A percentile compares a stretch with the other conserved stretches of the same genome.
Conservation (phyloP, 1,284 basidiomycete species). For the Cryptococcus floricola region DNA sequence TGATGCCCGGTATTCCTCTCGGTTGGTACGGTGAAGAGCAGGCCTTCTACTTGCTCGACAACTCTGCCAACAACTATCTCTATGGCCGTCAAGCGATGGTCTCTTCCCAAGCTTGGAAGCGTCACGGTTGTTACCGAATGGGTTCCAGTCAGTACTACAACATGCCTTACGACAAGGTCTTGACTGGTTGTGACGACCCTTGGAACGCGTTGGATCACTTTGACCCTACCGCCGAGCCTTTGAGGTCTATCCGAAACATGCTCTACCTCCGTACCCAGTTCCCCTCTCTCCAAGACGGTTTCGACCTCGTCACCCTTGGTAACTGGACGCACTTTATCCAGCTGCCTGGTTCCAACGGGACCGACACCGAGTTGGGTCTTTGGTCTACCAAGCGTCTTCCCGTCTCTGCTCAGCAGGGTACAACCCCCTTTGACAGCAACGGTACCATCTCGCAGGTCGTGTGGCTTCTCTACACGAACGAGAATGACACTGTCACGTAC, state of each 20-base stretch:
- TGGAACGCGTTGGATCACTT: slow-evolving; percentile 90
- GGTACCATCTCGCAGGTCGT: slow-evolving; percentile 58
- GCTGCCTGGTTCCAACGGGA: slow-evolving; percentile 75
- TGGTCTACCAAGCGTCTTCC: slow-evolving; percentile 72
- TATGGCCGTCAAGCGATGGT: slow-evolving; percentile 84
- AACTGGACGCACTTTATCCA: slow-evolving; percentile 75
- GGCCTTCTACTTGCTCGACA: slow-evolving; percentile 75
- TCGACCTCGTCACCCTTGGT: slow-evolving; percentile 68
- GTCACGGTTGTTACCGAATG: slow-evolving; percentile 82
- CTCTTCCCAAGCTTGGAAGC: slow-evolving; percentile 76
- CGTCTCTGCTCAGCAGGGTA: slow-evolving; percentile 55
- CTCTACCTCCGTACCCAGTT: slow-evolving; percentile 65
- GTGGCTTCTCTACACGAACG: slow-evolving; percentile 79
- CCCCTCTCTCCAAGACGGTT: slow-evolving; percentile 75
- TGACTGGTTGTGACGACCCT: slow-evolving; percentile 76
- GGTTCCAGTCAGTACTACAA: slow-evolving; percentile 88
- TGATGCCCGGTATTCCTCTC: slow-evolving; percentile 82
- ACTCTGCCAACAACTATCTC: slow-evolving; percentile 78
- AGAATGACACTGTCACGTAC: slow-evolving; percentile 67
- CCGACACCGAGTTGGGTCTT: slow-evolving; percentile 75
- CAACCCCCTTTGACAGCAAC: slow-evolving; percentile 43
- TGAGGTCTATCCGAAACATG: slow-evolving; percentile 70
- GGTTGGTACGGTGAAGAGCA: slow-evolving; percentile 88
- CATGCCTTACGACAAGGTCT: slow-evolving; percentile 70
- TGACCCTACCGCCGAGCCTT: slow-evolving; percentile 75